Evolutionary conservation across 306 rosid species (phyloP), one percentile per base, ranked within the genome.

Genomic region (Cyamopsis tetragonoloba): DNA sequence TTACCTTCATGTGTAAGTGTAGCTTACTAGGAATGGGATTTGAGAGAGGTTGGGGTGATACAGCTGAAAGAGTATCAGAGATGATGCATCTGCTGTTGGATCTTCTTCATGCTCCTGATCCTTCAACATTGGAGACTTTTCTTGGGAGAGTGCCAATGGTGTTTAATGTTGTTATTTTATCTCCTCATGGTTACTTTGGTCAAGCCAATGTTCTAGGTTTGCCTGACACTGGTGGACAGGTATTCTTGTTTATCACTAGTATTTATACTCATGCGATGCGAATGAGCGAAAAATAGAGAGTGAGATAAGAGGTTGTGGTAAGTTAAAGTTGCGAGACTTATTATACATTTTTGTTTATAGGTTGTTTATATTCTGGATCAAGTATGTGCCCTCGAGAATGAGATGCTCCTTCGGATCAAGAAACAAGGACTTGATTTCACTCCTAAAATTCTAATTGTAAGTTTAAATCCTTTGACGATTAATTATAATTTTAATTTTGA

Each of bases 191-290:
- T 37, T 89, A 78, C 88, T 93, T 89, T 60, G 97, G 96, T 60
- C 98, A 93, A 81, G 97, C 96, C 67, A 93, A 93, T 74, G 98
- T 93, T 44, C 75, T 93, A 34, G 98, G 98, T 71, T 82, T 93
- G 79, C 98, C 96, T 0, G 98, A 93, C 84, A 93, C 97, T n/a
- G 98, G 98, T 37, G 97, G 96, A 15, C 98, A 93, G 96, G 98
- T 89, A 87, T 51, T 70, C 43, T 62, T 20, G 31, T 51, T 53
- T 43, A 6, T 46, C 31, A 50, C n/a, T n/a, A n/a, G n/a, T n/a
- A n/a, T n/a, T n/a, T n/a, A n/a, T n/a, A n/a, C n/a, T n/a, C n/a
- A n/a, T n/a, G n/a, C n/a, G n/a, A n/a, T n/a, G n/a, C n/a, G n/a
- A n/a, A n/a, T n/a, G n/a, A n/a, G n/a, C n/a, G n/a, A n/a, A n/a